Evolutionary conservation across 139 green algal species (phyloP), one percentile per base, ranked within the genome.

Genomic region (Picochlorum sp.): DNA sequence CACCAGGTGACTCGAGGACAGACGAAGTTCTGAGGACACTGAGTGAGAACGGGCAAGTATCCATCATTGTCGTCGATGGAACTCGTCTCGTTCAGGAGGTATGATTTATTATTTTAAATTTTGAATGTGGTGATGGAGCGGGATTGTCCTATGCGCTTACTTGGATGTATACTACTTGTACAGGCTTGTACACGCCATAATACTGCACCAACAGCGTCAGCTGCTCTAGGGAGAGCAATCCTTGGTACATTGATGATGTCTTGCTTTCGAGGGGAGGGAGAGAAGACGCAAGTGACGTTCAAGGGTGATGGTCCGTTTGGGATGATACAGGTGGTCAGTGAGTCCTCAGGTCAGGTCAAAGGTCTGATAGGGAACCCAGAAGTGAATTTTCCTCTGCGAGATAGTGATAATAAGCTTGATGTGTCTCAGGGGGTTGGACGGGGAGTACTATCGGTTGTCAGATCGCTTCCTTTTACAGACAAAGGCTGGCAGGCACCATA

Each of bases 161-260:
- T n/a, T 20, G 18, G 34, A n/a, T 20, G 16, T 62, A 28, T 46
- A 11, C 24, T 56, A 9, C 26, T 7, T 38, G 69, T 21, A 21
- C 47, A 54, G 47, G 47, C 74, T 11, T 75, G 64, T 24, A 23
- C 13, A 7, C 65, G 66, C 9, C 67, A 78, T 49, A n/a, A 77
- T 10, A 90, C 85, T 16, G 80, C 86, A 15, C 87, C 91, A 41
- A 96, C 90, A 20, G 87, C 90, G 10, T 88, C 79, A 47, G 88
- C 85, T 6, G 91, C 90, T 30, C 65, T 97, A 14, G 91, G 91
- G 0, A 68, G 91, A 4, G 72, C 83, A 1, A 67, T 97, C 21
- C 65, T 94, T 30, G 87, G 85, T 14, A 83, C 84, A 5, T 58
- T 94, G 37, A 78, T 97, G 3, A 83, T 97, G 70, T 82, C 77